These are phyloP conservation scores for Colletotrichum sp. DNA, from an alignment of 2,329 filamentous ascomycete genomes.

Conservation along the genomic window DNA sequence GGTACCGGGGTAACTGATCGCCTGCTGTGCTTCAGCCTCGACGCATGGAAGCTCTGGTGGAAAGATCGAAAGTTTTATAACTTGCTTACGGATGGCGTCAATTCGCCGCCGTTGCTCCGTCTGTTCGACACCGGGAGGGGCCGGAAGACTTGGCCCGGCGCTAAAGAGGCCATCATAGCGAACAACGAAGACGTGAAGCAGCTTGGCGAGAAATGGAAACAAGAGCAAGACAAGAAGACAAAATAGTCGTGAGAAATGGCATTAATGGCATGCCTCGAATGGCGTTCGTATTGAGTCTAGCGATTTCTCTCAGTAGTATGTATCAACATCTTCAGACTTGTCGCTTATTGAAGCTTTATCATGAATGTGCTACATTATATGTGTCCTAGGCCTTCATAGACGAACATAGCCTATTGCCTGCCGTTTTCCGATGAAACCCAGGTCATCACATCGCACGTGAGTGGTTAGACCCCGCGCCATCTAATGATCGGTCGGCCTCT, in stretches of 20 bases:
- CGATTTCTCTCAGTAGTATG: neutral
- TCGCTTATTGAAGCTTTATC: neutral
- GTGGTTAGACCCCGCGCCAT: neutral
- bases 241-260: neutral
- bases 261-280: neutral
- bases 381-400: accelerated
- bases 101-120: conserved; percentile 43
- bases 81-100: conserved; percentile 42
- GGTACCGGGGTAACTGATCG: conserved; percentile 46
- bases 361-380: neutral
- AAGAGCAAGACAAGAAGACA: neutral
- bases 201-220: conserved; percentile 8
- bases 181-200: conserved; percentile 28
- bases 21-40: conserved; percentile 40
- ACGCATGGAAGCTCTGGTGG: conserved; percentile 49
- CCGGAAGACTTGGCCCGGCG: conserved; percentile 44
- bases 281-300: neutral
- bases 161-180: conserved; percentile 33
- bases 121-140: conserved; percentile 43
- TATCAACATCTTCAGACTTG: neutral
- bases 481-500: neutral
- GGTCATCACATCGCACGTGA: neutral
- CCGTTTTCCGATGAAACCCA: neutral
- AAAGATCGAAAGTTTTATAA: conserved; percentile 43
- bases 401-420: neutral